A percentile compares a stretch with the other conserved stretches of the same genome.
Conservation (phyloP, 108 stramenopile genomes). For the Skeletonema potamos region DNA sequence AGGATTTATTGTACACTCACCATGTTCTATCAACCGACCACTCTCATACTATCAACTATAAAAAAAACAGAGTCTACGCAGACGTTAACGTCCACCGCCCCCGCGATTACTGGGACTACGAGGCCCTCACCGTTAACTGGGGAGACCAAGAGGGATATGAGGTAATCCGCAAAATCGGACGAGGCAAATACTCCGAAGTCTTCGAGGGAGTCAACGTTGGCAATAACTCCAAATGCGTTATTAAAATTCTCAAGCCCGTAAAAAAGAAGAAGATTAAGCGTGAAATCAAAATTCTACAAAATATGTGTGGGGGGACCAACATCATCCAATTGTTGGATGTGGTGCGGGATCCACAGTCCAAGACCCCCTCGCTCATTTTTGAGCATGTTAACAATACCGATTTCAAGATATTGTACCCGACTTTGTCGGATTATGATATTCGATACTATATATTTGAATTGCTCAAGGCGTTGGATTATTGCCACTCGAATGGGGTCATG, state of each 20-base stretch:
- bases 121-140: constrained; percentile 97
- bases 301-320: constrained; percentile 99
- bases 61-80: constrained; percentile 88
- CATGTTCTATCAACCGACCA: background rate
- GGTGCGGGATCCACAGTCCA: constrained; percentile 98
- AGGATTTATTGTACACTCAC: background rate
- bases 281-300: constrained; percentile 99
- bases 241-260: constrained; percentile 99
- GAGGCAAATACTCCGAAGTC: constrained; percentile 99
- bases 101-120: constrained; percentile 99
- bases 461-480: constrained; percentile 98
- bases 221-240: constrained; percentile 96
- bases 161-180: constrained; percentile 98
- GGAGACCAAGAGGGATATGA: constrained; percentile 99
- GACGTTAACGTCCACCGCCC: constrained; percentile 98
- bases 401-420: constrained; percentile 99
- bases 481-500: constrained; percentile 99
- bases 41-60: background rate
- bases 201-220: constrained; percentile 97
- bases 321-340: constrained; percentile 99
- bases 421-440: constrained; percentile 97
- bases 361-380: constrained; percentile 98
- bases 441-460: constrained; percentile 99
- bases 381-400: constrained; percentile 99
- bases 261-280: constrained; percentile 99